Base-by-base conservation (phyloP, 2,329 filamentous ascomycete genomes). In the Paramyrothecium sp. region DNA sequence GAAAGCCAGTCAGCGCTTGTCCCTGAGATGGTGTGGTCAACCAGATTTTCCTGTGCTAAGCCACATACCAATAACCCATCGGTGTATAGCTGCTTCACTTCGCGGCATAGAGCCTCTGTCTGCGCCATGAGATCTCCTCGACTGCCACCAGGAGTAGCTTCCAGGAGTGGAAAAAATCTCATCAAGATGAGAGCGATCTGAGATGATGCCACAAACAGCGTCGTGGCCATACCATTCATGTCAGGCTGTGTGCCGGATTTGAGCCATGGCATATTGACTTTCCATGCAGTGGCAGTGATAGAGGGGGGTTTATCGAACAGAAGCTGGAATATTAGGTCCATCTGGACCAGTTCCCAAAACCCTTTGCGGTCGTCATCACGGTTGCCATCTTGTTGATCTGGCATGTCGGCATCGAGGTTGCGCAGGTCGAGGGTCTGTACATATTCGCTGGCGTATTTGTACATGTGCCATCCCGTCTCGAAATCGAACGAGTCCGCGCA, bases 281-380 rank as follows among this genome's bases (percentile, higher is more conserved):
- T 66, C 70, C 70, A 72, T 0, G 61, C 57, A 30, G 66, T 65
- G 44, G 64, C 61, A 0, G 67, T 65, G 3, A 72, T 62, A 1
- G 59, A 60, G 0, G 69, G 67, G 10, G 70, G 69, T 3, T 65
- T 70, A 23, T 72, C 67, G 53, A 68, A 62, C 1, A 72, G 54
- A 1, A 72, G 65, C 1, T 70, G 63, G 55, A 66, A 71, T 53
- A 69, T 71, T 16, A 69, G 62, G 22, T 72, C 70, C 16, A 69
- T 61, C 23, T 72, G 68, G 1, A 72, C 65, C 3, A 72, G 63
- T n/a, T 71, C 67, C 70, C 70, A 72, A 26, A 71, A 70, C 0
- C 65, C 66, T 22, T 65, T 65, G 10, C 70, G 63, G 22, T 72
- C 68, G 1, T 63, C 59, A 19, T 67, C 61, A 21, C 22, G 30